Evolutionary conservation across 2,329 filamentous ascomycete species (phyloP), one percentile per base, ranked within the genome.

Genomic region (Sclerotinia nivalis): DNA sequence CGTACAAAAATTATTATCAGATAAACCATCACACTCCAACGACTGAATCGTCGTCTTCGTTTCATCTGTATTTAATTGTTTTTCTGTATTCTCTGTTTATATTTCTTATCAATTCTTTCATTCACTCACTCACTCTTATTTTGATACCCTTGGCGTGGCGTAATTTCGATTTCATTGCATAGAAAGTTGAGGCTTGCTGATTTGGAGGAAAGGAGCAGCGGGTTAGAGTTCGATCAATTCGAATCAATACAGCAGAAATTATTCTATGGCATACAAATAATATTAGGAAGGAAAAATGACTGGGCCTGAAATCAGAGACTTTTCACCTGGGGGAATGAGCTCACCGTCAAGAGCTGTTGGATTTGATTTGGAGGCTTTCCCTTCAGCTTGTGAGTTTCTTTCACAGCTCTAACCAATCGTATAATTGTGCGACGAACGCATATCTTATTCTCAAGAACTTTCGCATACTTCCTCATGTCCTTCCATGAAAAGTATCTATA

Each of bases 221-320:
- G 37, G 9, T 9, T 40, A 40, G 10, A 9, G 12, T 37, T 59
- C 18, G 13, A 43, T 59, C 37, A 20, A 59, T 59, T 8, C n/a
- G n/a, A 52, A 43, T 37, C 25, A 10, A n/a, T 15, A 52, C 34
- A 20, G 18, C 22, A 43, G 8, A 40, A 66, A 4, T 18, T 10
- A 34, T 15, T 40, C 25, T 18, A 7, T 20, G 31, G 2, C 13
- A 55, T 3, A 56, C 13, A 56, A 49, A 37, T 28, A 34, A 60
- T 65, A 37, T 15, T 37, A 25, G 18, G 20, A 20, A 43, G 43
- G 28, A 6, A 56, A 2, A 18, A 69, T 69, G 43, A n/a, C 47
- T 43, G 66, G 25, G 52, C 31, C 71, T 40, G 52, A 52, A 43
- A 47, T 66, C 50, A 64, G 71, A 62, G 71, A 71, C 45, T 72